phyloP scores from a whole-genome alignment of 345 rosid genomes.

The Populus pruinosa region DNA sequence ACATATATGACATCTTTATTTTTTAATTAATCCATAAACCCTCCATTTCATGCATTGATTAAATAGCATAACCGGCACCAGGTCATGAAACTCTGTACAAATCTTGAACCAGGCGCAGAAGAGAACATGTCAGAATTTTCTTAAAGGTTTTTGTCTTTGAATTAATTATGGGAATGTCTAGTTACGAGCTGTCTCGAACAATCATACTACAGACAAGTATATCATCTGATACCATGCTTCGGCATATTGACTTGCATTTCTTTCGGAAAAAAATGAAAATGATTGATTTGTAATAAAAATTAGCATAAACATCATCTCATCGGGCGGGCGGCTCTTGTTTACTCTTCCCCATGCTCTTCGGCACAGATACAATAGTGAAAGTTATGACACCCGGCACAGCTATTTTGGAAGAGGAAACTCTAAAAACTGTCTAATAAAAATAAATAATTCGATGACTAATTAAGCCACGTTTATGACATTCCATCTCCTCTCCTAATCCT shows the following conservation, averaged over 20 bases:
- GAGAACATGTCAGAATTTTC: neutral
- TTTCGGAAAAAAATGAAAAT: too few species aligned
- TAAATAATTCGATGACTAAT: too few species aligned
- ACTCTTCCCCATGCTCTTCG: too few species aligned
- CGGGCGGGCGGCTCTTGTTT: neutral
- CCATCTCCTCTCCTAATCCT: too few species aligned
- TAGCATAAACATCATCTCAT: neutral
- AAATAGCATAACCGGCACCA: neutral
- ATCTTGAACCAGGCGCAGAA: neutral
- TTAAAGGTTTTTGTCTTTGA: neutral
- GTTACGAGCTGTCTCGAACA: neutral
- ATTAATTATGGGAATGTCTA: neutral
- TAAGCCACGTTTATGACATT: too few species aligned
- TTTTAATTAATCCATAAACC: too few species aligned
- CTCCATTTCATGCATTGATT: neutral
- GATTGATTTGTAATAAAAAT: neutral
- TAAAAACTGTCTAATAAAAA: too few species aligned
- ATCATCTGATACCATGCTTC: neutral
- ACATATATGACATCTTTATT: neutral
- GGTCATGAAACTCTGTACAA: too few species aligned
- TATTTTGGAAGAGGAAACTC: too few species aligned
- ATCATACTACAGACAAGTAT: too few species aligned
- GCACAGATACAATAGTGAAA: too few species aligned
- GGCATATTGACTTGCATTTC: neutral
- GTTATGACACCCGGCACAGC: too few species aligned